These are phyloP conservation scores for Tricholoma sp. DNA, from an alignment of 768 basidiomycete species.

Conservation along the genomic window DNA sequence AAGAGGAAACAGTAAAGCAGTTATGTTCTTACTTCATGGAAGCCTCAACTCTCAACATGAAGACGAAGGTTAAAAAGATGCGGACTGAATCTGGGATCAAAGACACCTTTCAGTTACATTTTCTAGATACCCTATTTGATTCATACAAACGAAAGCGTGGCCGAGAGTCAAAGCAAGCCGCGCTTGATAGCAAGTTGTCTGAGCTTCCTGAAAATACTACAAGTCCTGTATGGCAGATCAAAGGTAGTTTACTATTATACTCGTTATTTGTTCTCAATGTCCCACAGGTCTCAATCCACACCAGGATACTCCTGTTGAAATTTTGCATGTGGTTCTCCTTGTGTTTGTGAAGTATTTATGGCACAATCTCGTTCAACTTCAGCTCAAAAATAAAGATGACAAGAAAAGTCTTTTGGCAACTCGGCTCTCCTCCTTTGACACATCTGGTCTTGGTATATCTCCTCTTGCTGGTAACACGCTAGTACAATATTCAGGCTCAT, in stretches of 20 bases:
- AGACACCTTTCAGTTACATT: not conserved
- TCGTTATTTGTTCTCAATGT: too few species aligned
- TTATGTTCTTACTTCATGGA: not conserved
- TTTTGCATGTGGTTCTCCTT: conserved; percentile 38
- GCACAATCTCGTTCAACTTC: too few species aligned
- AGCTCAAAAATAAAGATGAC: conserved; percentile 17
- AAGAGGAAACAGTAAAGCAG: not conserved
- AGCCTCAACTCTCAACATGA: not conserved
- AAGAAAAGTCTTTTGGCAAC: conserved; percentile 21
- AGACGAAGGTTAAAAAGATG: not conserved
- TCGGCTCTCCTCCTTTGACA: conserved; percentile 26
- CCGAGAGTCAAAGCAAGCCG: conserved; percentile 12
- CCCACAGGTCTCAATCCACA: conserved; percentile 41
- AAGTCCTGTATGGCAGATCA: conserved; percentile 30
- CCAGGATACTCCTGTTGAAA: conserved; percentile 39
- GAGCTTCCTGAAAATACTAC: conserved; percentile 17
- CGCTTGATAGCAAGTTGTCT: not conserved
- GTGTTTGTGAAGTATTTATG: conserved; percentile 47
- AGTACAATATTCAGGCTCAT: conserved; percentile 29
- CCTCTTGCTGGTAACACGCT: conserved; percentile 25
- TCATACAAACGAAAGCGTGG: not conserved
- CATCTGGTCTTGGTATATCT: conserved; percentile 27
- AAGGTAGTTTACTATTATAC: too few species aligned
- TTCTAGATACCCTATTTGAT: not conserved
- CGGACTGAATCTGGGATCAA: not conserved